Base-by-base conservation (phyloP, 768 basidiomycete species). In the Calocera cornea region DNA sequence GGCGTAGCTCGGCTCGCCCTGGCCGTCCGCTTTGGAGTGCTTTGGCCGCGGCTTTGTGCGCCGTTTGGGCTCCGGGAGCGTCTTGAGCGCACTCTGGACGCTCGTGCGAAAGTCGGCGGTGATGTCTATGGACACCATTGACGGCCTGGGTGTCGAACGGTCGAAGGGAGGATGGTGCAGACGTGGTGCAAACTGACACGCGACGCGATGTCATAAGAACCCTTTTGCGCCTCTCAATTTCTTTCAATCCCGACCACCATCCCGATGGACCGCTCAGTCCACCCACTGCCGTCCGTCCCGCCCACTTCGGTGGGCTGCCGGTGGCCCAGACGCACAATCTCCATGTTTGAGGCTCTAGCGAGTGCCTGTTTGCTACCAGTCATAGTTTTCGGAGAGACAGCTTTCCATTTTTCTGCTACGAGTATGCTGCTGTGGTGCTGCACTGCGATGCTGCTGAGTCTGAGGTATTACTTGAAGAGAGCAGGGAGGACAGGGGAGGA, bases 1-100 rank as follows among this genome's bases (percentile, higher is more conserved):
- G 2, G 71, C 65, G 69, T 82, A 84, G 31, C 74, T 73, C 70
- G 79, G 75, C 64, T 77, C 77, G 64, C 79, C 78, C 71, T 74
- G 74, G 70, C 78, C 77, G 14, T 68, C 72, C 67, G 80, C 80
- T 36, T 69, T 74, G 7, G 19, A 14, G 2, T 33, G 2, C 16
- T 33, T 27, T 19, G 31, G 8, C 11, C 54, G 54, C 24, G 54
- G 54, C 31, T 31, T 50, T 8, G 12, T 11, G 14, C 54, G 54
- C 5, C 54, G 54, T 31, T 60, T 60, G 31, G 2, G 14, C 11
- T 60, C 54, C 8, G 54, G 54, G 2, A 60, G 27, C 11, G 31
- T 27, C 54, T 31, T 60, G 54, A 60, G 54, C 54, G 54, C 54
- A 31, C 31, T 33, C 31, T 33, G 27, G 2, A 60, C 54, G 10